A percentile compares a stretch with the other conserved stretches of the same genome.
Conservation (phyloP, 768 basidiomycete genomes). For the Porphyrellus cyaneotinctus region DNA sequence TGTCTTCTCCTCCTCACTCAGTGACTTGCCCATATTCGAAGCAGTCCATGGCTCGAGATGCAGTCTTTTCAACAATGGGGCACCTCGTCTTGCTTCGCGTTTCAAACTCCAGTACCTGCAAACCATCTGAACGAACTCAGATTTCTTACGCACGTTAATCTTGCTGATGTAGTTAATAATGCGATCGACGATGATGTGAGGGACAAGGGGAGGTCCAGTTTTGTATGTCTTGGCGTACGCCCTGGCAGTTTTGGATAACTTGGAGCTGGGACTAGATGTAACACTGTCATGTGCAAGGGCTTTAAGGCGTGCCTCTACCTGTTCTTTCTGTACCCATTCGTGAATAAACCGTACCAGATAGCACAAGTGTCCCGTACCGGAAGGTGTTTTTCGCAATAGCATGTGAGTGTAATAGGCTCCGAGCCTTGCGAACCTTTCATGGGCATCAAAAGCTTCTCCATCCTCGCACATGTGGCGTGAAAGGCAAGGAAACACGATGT, state of each 20-base stretch:
- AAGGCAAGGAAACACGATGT: slow-evolving; percentile 88
- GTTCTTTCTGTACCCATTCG: slow-evolving; percentile 50
- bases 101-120: slow-evolving; percentile 98
- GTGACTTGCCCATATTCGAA: slow-evolving; percentile 51
- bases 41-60: slow-evolving; percentile 99
- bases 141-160: slow-evolving; percentile 68
- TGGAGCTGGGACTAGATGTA: slow-evolving; percentile 38
- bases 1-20: slow-evolving; percentile 79
- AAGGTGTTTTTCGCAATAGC: slow-evolving; percentile 88
- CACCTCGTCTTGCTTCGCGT: slow-evolving; percentile 87
- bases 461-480: slow-evolving; percentile 90
- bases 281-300: slow-evolving; percentile 45
- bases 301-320: slow-evolving; percentile 58
- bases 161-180: slow-evolving; percentile 71
- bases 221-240: slow-evolving; percentile 92
- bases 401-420: slow-evolving; percentile 68
- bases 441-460: slow-evolving; percentile 76
- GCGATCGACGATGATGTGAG: slow-evolving; percentile 74
- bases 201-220: slow-evolving; percentile 89
- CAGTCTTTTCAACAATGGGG: slow-evolving; percentile 86
- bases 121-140: slow-evolving; percentile 69
- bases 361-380: slow-evolving; percentile 50
- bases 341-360: not conserved
- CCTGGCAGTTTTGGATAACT: slow-evolving; percentile 72
- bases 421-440: slow-evolving; percentile 81